Percentiles rank a stretch among this genome's conserved stretches.
Evolutionary conservation across 768 basidiomycete genomes (phyloP).

Genomic region (Trametes cinnabarina): DNA sequence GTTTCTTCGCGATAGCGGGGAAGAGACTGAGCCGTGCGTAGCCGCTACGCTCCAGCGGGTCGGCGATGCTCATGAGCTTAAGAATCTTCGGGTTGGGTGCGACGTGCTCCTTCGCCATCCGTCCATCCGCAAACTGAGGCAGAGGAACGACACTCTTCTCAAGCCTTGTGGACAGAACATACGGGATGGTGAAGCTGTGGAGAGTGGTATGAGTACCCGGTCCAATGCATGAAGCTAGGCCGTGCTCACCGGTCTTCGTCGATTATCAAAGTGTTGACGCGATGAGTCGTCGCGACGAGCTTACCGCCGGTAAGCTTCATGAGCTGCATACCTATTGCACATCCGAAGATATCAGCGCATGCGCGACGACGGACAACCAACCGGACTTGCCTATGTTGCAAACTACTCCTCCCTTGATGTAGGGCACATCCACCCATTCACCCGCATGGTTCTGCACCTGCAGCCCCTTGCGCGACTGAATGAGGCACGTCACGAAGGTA

Average conservation of each 20-base stretch:
- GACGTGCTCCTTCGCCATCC: constrained; percentile 26
- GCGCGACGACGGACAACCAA: background rate
- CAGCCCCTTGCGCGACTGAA: constrained; percentile 30
- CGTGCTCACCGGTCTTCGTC: constrained; percentile 26
- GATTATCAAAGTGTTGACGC: constrained; percentile 34
- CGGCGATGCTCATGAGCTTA: constrained; percentile 25
- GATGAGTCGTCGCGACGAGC: constrained; percentile 32
- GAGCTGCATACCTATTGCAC: constrained; percentile 27
- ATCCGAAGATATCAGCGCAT: background rate
- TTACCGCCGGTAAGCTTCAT: constrained; percentile 31
- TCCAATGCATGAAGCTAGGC: background rate
- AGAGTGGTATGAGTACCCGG: background rate
- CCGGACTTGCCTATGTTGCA: constrained; percentile 30
- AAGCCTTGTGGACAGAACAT: constrained; percentile 31
- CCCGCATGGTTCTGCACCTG: constrained; percentile 33
- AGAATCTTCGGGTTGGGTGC: constrained; percentile 28
- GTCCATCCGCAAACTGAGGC: constrained; percentile 25
- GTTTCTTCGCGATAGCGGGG: constrained; percentile 26
- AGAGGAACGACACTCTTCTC: constrained; percentile 28
- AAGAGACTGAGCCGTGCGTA: constrained; percentile 30
- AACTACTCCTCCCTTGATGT: constrained; percentile 32
- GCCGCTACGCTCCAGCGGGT: constrained; percentile 29
- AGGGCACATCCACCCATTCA: constrained; percentile 31
- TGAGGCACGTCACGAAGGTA: constrained; percentile 33
- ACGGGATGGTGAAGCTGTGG: constrained; percentile 30